A percentile compares a stretch with the other conserved stretches of the same genome.
Evolutionary conservation across 352 stramenopile genomes (phyloP).

Genomic region (Phytophthora sp.): DNA sequence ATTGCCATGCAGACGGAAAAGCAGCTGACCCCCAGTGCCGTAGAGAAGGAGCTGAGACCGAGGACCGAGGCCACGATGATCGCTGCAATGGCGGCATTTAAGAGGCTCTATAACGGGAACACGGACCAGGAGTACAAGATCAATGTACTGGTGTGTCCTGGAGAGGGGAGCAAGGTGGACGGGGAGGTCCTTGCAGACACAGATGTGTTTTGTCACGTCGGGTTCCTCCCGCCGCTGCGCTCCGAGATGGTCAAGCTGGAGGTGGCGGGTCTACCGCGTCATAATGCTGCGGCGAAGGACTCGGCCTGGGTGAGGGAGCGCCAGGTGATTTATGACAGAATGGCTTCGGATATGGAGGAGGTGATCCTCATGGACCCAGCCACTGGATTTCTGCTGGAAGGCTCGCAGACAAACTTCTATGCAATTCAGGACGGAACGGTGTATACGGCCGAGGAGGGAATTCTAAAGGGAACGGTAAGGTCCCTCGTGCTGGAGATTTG

Average conservation of each 20-base stretch:
- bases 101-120: conserved; percentile 45
- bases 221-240: conserved; percentile 65
- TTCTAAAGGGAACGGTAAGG: conserved; percentile 81
- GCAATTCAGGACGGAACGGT: conserved; percentile 57
- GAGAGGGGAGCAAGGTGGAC: conserved; percentile 23
- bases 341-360: conserved; percentile 74
- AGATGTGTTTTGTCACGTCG: conserved; percentile 80
- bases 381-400: conserved; percentile 66
- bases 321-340: conserved; percentile 74
- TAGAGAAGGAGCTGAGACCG: conserved; percentile 58
- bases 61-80: conserved; percentile 67
- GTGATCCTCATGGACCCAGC: conserved; percentile 75
- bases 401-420: conserved; percentile 89
- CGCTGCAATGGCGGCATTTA: conserved; percentile 72
- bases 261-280: conserved; percentile 67
- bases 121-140: conserved; percentile 84
- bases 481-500: conserved; percentile 77
- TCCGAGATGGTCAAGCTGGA: conserved; percentile 72
- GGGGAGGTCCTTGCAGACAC: conserved; percentile 33
- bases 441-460: conserved; percentile 71
- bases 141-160: conserved; percentile 72
- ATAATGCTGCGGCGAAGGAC: conserved; percentile 81
- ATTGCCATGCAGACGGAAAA: conserved; percentile 58
- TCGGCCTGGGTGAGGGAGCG: conserved; percentile 78
- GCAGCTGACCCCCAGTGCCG: conserved; percentile 21